Evolutionary conservation across 768 basidiomycete species (phyloP).

Genomic region (Boletus fagicola): DNA sequence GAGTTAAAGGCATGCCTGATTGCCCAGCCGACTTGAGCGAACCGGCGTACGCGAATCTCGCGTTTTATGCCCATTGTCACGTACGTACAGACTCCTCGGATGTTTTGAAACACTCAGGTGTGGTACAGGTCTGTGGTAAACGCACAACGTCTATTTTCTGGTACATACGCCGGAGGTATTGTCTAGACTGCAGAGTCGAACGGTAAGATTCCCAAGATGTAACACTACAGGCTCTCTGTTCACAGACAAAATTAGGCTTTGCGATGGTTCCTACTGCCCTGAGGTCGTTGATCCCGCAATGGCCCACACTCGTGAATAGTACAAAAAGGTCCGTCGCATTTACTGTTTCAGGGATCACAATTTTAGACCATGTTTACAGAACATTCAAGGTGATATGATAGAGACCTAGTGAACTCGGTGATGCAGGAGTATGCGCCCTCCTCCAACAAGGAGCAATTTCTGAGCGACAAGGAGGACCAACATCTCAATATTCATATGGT

Average conservation of each 20-base stretch:
- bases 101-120: neutral
- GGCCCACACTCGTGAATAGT: neutral
- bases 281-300: neutral
- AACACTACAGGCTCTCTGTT: neutral
- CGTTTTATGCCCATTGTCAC: neutral
- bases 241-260: neutral
- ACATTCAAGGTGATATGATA: neutral
- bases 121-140: neutral
- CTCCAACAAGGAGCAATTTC: neutral
- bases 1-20: neutral
- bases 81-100: neutral
- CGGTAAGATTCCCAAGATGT: neutral
- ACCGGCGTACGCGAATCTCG: neutral
- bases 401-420: neutral
- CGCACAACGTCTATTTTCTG: neutral
- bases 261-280: no score
- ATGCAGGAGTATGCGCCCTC: neutral
- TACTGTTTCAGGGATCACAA: no score
- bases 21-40: neutral
- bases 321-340: neutral
- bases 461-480: neutral
- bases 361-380: neutral
- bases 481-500: neutral
- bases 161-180: neutral
- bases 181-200: neutral